These are phyloP conservation scores for Stemphylium vesicarium DNA, from an alignment of 2,329 filamentous ascomycete species.

Conservation along the genomic window DNA sequence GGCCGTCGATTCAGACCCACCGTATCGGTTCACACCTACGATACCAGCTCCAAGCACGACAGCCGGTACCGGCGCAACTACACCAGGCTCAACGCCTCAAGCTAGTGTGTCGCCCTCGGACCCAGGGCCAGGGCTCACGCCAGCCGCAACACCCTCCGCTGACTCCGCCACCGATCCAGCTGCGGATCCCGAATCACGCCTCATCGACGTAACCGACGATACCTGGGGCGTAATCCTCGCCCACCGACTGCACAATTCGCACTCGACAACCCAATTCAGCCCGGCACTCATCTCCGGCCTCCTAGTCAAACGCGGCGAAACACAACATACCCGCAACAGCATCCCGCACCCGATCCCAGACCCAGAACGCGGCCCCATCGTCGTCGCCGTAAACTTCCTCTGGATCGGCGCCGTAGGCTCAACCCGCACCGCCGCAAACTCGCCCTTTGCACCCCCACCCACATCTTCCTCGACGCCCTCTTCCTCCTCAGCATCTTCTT, in stretches of 20 bases:
- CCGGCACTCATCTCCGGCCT: slow-evolving; percentile 52
- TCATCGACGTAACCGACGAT: slow-evolving; percentile 76
- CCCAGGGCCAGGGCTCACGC: slow-evolving; percentile 59
- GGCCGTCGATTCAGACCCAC: slow-evolving; percentile 69
- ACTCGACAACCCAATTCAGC: slow-evolving; percentile 42
- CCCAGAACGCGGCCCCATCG: slow-evolving; percentile 38
- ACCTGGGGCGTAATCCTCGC: slow-evolving; percentile 76
- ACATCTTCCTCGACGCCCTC: background rate
- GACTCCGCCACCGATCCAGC: slow-evolving; percentile 52
- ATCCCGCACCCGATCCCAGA: slow-evolving; percentile 27
- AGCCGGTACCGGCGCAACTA: slow-evolving; percentile 22
- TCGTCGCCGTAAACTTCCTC: slow-evolving; percentile 53
- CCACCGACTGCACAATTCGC: slow-evolving; percentile 58
- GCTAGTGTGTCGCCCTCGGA: slow-evolving; percentile 43
- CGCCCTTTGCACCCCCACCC: slow-evolving; percentile 35
- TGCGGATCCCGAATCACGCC: slow-evolving; percentile 67
- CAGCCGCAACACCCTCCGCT: slow-evolving; percentile 69
- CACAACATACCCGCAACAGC: slow-evolving; percentile 16
- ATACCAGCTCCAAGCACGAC: slow-evolving; percentile 23
- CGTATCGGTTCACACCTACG: slow-evolving; percentile 66
- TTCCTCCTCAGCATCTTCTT: slow-evolving; percentile 2
- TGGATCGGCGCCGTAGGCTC: slow-evolving; percentile 54
- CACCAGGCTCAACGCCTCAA: slow-evolving; percentile 44
- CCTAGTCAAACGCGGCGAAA: slow-evolving; percentile 51
- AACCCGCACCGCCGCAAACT: slow-evolving; percentile 37